These are phyloP conservation scores for Mycosphaerella sp. DNA, from an alignment of 2,329 filamentous ascomycete genomes.

Conservation along the genomic window DNA sequence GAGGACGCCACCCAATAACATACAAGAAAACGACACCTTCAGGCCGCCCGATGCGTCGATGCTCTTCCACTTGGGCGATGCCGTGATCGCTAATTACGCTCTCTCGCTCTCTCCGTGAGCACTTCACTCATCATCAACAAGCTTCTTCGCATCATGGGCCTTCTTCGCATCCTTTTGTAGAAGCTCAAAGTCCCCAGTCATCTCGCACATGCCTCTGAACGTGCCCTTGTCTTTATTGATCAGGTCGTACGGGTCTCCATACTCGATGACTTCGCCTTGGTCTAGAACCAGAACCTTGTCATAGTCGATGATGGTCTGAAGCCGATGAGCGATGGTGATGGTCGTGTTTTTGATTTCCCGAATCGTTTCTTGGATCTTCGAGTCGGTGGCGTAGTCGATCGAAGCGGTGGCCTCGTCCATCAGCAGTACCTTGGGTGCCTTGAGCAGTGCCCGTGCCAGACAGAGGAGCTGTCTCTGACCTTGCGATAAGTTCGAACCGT, in stretches of 20 bases:
- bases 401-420: conserved; percentile 99
- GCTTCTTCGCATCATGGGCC: conserved; percentile 39
- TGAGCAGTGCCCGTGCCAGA: conserved; percentile 85
- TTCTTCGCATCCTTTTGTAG: conserved; percentile 52
- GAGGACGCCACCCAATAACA: background rate
- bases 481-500: conserved; percentile 89
- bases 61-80: background rate
- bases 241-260: conserved; percentile 79
- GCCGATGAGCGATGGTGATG: conserved; percentile 89
- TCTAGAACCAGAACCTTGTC: conserved; percentile 95
- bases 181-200: conserved; percentile 56
- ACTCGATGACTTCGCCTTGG: conserved; percentile 81
- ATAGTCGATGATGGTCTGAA: conserved; percentile 97
- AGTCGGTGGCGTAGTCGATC: conserved; percentile 92
- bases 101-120: background rate
- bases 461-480: conserved; percentile 93
- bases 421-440: conserved; percentile 84
- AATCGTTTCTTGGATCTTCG: conserved; percentile 94
- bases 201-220: conserved; percentile 64
- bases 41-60: conserved; percentile 4
- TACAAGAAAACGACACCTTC: conserved; percentile 2
- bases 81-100: background rate
- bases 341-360: conserved; percentile 88
- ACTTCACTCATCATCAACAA: conserved; percentile 34
- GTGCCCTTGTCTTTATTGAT: conserved; percentile 62